These are phyloP conservation scores for Citrus hindsii DNA, from an alignment of 345 rosid genomes.

Conservation along the genomic window DNA sequence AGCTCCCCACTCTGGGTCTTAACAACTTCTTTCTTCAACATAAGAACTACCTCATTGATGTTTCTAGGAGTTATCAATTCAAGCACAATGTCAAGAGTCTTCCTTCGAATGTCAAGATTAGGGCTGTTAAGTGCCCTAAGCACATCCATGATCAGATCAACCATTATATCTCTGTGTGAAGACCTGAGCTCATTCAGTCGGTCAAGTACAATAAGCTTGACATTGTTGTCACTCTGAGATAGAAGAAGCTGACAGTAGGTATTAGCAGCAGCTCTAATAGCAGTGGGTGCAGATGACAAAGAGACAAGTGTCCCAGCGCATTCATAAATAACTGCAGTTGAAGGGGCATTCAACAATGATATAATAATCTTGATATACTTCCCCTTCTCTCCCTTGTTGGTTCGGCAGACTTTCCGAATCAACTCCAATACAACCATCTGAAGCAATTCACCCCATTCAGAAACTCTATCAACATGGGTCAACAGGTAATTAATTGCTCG, in stretches of 20 bases:
- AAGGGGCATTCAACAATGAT: slow-evolving; percentile 67
- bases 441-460: slow-evolving; percentile 71
- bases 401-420: slow-evolving; percentile 70
- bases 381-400: slow-evolving; percentile 62
- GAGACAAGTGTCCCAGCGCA: slow-evolving; percentile 84
- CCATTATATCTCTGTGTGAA: slow-evolving; percentile 75
- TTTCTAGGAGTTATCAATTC: slow-evolving; percentile 77
- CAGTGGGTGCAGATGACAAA: slow-evolving; percentile 87
- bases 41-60: slow-evolving; percentile 73
- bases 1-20: slow-evolving; percentile 89
- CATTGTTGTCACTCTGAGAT: slow-evolving; percentile 89
- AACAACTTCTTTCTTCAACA: slow-evolving; percentile 85
- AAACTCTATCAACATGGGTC: slow-evolving; percentile 61
- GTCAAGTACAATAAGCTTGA: slow-evolving; percentile 86
- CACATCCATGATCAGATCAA: slow-evolving; percentile 83
- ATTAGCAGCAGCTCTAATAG: slow-evolving; percentile 78
- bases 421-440: slow-evolving; percentile 79
- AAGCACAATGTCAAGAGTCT: slow-evolving; percentile 80
- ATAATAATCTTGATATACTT: slow-evolving; percentile 71
- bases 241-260: slow-evolving; percentile 81
- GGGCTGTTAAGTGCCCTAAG: slow-evolving; percentile 93
- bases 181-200: slow-evolving; percentile 70
- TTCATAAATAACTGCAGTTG: slow-evolving; percentile 69
- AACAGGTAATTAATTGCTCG: slow-evolving; percentile 60
- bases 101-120: slow-evolving; percentile 77